Conservation (phyloP, 2,329 filamentous ascomycete species). For the Fusarium nematophilum region DNA sequence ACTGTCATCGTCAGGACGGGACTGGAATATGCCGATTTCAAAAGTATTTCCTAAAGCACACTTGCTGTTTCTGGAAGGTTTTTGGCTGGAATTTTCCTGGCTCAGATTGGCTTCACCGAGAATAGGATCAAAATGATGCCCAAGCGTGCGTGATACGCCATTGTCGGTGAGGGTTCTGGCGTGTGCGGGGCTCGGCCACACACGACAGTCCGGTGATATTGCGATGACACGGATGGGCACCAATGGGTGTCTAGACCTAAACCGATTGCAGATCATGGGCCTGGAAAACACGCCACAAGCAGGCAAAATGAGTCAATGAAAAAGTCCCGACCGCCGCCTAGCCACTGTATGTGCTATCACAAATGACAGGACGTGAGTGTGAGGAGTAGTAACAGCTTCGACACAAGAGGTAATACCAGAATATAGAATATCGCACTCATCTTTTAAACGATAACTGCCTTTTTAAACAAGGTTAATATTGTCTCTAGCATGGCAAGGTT, state of each 20-base stretch:
- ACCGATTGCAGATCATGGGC: not conserved
- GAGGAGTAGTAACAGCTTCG: not conserved
- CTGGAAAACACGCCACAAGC: not conserved
- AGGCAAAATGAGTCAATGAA: not conserved
- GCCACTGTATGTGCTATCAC: slow-evolving; percentile 1
- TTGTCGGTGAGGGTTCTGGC: not conserved
- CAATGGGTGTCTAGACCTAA: not conserved
- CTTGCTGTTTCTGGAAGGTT: not conserved
- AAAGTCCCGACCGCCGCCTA: too few relatives aligned
- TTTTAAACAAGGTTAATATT: too few relatives aligned
- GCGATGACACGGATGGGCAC: too few relatives aligned
- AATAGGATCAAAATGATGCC: not conserved
- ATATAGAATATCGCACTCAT: too few relatives aligned
- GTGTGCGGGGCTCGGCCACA: too few relatives aligned
- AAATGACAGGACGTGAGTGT: not conserved
- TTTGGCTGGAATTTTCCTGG: not conserved
- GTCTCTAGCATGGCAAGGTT: too few relatives aligned
- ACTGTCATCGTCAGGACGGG: not conserved
- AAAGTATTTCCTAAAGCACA: too few relatives aligned
- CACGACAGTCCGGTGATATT: too few relatives aligned
- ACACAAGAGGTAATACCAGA: not conserved
- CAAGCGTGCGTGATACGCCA: not conserved
- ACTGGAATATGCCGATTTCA: slow-evolving; percentile 1
- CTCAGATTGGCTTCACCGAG: not conserved
- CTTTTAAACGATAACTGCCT: too few relatives aligned